Evolutionary conservation across 352 stramenopile genomes (phyloP).

Genomic region (Phytophthora ramorum): DNA sequence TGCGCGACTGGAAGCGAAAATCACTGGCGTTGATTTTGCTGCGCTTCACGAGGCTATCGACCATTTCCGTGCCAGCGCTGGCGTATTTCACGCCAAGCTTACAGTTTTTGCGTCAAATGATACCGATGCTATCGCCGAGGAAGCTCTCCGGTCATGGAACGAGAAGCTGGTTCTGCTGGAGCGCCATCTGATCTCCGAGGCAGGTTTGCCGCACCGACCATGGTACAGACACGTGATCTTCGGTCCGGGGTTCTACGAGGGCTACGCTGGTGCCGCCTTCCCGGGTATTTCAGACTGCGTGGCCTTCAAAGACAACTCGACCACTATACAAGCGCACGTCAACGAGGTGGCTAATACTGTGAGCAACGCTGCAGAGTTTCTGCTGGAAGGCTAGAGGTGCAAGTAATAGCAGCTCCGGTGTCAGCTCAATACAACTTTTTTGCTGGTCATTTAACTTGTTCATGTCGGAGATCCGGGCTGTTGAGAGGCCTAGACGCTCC

Average conservation of each 20-base stretch:
- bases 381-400: constrained; percentile 4
- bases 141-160: not conserved
- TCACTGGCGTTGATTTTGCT: constrained; percentile 37
- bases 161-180: not conserved
- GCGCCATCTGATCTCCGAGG: not conserved
- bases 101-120: constrained; percentile 22
- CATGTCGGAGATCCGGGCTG: no score
- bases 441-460: no score
- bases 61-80: constrained; percentile 26
- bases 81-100: constrained; percentile 18
- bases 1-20: constrained; percentile 25
- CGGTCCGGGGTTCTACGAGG: not conserved
- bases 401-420: not conserved
- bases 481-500: no score
- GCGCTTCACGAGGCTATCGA: constrained; percentile 42
- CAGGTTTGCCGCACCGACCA: not conserved
- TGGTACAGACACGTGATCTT: not conserved
- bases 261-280: not conserved
- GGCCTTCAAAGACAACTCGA: constrained; percentile 4
- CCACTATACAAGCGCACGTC: constrained; percentile 1
- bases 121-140: constrained; percentile 3
- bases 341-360: constrained; percentile 1
- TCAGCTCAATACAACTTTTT: no score
- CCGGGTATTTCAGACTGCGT: not conserved
- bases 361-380: constrained; percentile 25